phyloP scores from a whole-genome alignment of 176 grass and related monocot species.

The Triticum aestivum region DNA sequence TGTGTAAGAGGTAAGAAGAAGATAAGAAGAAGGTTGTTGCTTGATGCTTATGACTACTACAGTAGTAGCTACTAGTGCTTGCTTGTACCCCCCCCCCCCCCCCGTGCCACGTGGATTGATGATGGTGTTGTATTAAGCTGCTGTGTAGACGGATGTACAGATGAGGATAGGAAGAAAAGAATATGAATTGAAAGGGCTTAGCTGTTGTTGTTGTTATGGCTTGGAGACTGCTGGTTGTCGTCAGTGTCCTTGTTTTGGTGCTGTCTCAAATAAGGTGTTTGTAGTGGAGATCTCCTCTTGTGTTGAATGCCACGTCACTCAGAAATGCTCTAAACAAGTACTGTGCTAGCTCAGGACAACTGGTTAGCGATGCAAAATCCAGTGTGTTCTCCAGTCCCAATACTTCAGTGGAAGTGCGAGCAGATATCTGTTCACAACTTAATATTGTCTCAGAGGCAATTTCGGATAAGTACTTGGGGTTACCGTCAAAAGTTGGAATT shows the following conservation, averaged over 20 bases:
- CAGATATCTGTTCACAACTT: too few relatives aligned
- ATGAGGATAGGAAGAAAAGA: slow-evolving; percentile 56
- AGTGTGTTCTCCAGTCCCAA: too few relatives aligned
- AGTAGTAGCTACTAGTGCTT: slow-evolving; percentile 14
- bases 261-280: slow-evolving; percentile 1
- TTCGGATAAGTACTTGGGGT: too few relatives aligned
- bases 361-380: too few relatives aligned
- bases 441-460: too few relatives aligned
- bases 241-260: background rate
- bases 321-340: too few relatives aligned
- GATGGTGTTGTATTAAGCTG: slow-evolving; percentile 53
- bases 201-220: slow-evolving; percentile 9
- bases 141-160: slow-evolving; percentile 65
- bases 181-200: slow-evolving; percentile 40
- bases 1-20: slow-evolving; percentile 28
- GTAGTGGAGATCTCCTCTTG: background rate
- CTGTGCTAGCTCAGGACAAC: too few relatives aligned
- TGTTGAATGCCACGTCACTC: background rate
- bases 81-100: slow-evolving; percentile 1
- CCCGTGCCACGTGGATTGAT: slow-evolving; percentile 30
- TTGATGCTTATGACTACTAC: slow-evolving; percentile 1
- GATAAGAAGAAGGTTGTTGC: background rate
- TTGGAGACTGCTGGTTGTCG: slow-evolving; percentile 32
- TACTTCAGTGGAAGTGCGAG: too few relatives aligned
- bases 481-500: too few relatives aligned